These are phyloP conservation scores for Evernia prunastri DNA, from an alignment of 495 filamentous ascomycete genomes.

Conservation along the genomic window DNA sequence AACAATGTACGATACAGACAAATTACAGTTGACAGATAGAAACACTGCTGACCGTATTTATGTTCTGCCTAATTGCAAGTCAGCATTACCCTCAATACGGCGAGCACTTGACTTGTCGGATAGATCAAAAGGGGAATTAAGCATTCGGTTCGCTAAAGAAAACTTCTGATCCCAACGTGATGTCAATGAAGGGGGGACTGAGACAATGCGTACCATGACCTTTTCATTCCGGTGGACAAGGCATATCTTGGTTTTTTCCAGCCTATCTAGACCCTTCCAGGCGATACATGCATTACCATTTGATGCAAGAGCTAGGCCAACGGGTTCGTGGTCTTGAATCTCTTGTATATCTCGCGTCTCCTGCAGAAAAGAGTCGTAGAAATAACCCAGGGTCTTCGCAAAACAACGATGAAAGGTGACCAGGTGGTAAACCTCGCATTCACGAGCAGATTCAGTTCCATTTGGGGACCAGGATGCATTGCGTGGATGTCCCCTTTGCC, in stretches of 20 bases:
- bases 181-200: not conserved
- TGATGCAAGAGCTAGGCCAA: constrained; percentile 23
- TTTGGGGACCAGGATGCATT: not conserved
- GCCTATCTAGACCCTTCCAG: constrained; percentile 11
- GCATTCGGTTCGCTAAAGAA: not conserved
- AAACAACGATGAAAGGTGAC: constrained; percentile 24
- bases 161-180: not conserved
- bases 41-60: not conserved
- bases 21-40: not conserved
- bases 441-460: not conserved
- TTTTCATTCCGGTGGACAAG: constrained; percentile 19
- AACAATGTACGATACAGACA: not conserved
- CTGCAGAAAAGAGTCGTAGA: constrained; percentile 23
- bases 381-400: constrained; percentile 17
- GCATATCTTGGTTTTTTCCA: constrained; percentile 9
- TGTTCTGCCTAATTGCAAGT: not conserved
- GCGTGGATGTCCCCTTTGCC: not conserved
- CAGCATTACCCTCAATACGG: not conserved
- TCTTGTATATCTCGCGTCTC: constrained; percentile 21
- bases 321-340: not conserved
- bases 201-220: constrained; percentile 16
- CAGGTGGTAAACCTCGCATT: constrained; percentile 15
- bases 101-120: not conserved
- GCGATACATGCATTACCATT: constrained; percentile 26
- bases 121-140: not conserved